phyloP scores from a whole-genome alignment of 2,329 filamentous ascomycete species.

The Exophiala sideris region DNA sequence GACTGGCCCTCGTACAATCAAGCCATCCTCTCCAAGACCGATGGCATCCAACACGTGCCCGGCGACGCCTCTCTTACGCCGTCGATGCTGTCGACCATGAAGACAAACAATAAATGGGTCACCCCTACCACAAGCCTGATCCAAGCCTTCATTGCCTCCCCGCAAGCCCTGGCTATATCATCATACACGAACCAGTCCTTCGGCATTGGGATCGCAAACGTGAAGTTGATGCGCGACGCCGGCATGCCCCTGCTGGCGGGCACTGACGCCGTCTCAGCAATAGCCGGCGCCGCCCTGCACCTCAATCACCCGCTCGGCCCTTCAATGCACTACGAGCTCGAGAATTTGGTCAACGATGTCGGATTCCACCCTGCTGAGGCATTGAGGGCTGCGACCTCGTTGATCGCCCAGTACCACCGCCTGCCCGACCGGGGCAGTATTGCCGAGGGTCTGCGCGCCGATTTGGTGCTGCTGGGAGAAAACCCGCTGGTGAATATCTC shows the following conservation, averaged over 20 bases:
- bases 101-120: neutral
- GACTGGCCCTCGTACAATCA: neutral
- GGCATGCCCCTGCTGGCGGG: constrained; percentile 27
- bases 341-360: constrained; percentile 21
- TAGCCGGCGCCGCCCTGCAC: constrained; percentile 1
- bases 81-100: neutral
- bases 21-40: neutral
- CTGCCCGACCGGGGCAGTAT: constrained; percentile 28
- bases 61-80: neutral
- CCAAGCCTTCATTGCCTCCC: neutral
- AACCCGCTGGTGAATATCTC: constrained; percentile 3
- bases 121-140: constrained; percentile 2
- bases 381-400: constrained; percentile 25
- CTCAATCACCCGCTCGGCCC: constrained; percentile 16
- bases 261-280: constrained; percentile 21
- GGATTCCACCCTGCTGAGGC: constrained; percentile 25
- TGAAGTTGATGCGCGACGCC: constrained; percentile 8
- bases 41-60: constrained; percentile 2
- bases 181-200: neutral
- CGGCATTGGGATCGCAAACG: constrained; percentile 5
- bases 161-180: neutral
- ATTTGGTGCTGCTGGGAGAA: neutral
- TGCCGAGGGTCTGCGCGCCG: neutral
- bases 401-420: constrained; percentile 19
- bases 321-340: constrained; percentile 25